These are phyloP conservation scores for Ophiostoma quercus DNA, from an alignment of 2,329 filamentous ascomycete species.

Conservation along the genomic window DNA sequence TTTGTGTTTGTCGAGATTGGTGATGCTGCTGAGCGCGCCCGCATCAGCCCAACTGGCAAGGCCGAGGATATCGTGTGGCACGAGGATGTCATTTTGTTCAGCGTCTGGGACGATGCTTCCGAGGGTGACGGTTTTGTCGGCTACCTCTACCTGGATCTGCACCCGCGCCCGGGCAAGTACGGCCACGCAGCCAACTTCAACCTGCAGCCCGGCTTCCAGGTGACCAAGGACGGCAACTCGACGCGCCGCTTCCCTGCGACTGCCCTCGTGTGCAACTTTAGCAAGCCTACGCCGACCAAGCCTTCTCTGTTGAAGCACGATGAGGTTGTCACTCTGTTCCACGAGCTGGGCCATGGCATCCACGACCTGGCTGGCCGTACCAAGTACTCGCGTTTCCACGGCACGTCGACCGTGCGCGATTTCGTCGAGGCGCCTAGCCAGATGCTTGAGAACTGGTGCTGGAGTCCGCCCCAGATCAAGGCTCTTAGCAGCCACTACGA, in stretches of 20 bases:
- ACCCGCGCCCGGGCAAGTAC: conserved; percentile 76
- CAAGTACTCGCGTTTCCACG: conserved; percentile 61
- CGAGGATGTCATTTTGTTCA: conserved; percentile 75
- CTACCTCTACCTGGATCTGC: conserved; percentile 77
- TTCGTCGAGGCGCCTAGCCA: conserved; percentile 68
- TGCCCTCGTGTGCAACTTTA: conserved; percentile 79
- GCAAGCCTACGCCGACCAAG: conserved; percentile 70
- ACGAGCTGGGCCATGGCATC: conserved; percentile 68
- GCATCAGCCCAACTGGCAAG: conserved; percentile 61
- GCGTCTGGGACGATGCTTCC: conserved; percentile 71
- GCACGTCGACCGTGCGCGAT: conserved; percentile 60
- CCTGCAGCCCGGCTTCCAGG: conserved; percentile 64
- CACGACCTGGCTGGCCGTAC: conserved; percentile 62
- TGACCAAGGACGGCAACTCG: conserved; percentile 47
- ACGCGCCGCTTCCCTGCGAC: conserved; percentile 71
- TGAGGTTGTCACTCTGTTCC: conserved; percentile 77
- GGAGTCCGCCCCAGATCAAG: conserved; percentile 60
- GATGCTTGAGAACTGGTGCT: conserved; percentile 74
- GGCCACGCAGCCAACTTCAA: conserved; percentile 82
- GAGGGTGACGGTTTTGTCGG: conserved; percentile 70
- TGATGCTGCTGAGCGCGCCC: conserved; percentile 55
- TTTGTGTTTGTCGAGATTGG: conserved; percentile 70
- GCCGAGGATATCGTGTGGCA: conserved; percentile 74
- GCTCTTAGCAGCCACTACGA: conserved; percentile 69
- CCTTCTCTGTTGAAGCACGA: conserved; percentile 76